Evolutionary conservation across 345 rosid species (phyloP), one percentile per base, ranked within the genome.

Genomic region (Noccaea bulbosa): DNA sequence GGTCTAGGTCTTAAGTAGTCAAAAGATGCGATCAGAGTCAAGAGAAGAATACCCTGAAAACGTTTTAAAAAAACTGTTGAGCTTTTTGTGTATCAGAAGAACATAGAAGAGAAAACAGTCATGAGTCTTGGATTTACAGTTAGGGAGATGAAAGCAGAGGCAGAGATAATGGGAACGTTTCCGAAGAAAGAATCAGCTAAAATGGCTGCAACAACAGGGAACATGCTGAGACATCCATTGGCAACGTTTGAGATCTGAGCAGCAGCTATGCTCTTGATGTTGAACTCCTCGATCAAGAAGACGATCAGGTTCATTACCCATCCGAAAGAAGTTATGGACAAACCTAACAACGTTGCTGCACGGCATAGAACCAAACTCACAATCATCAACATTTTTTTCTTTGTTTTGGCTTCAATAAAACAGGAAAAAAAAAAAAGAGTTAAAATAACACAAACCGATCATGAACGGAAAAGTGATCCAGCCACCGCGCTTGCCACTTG

Each of bases 401-500:
- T 20, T 37, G 7, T 16, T 44, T 17, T 43, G 17, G 16, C 3
- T 38, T 17, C 5, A 2, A 22, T 7, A 57, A 44, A 17, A 56
- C 24, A n/a, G 24, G 22, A 9, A 37, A 70, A 10, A 32, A 0
- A 40, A n/a, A n/a, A n/a, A n/a, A n/a, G n/a, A n/a, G n/a, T n/a
- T n/a, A n/a, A n/a, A n/a, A n/a, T n/a, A n/a, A n/a, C 11, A 15
- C 67, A 35, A 50, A 85, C 87, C 87, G 8, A 69, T 62, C 9
- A 81, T 61, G 76, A 85, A 87, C 6, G 85, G 82, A 53, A 84
- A 78, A 24, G 91, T 82, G 17, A 55, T 58, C 88, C 87, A 82
- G 46, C 79, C 78, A 11, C 84, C 85, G 7, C 27, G 50, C 61
- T 80, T 80, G 8, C 37, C 8, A 16, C 35, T 11, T 56, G 17